Base-by-base conservation (phyloP, 148 eudicot genomes). In the Rhododendron ovatum region DNA sequence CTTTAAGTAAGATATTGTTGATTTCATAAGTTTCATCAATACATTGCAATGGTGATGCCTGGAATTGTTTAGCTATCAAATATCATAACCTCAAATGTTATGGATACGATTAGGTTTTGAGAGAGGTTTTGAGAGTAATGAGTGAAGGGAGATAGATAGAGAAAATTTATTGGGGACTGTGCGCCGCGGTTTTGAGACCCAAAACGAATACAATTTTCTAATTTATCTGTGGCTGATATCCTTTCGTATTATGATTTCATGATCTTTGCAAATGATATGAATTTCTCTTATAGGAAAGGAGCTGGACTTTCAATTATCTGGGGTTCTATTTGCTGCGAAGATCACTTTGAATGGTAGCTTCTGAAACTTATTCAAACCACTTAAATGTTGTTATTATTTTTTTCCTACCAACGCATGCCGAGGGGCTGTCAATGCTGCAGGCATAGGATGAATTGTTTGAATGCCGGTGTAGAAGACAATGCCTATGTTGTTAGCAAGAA, bases 301-400 rank as follows among this genome's bases (percentile, higher is more conserved):
- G 87, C 94, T 86, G 98, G 96, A 53, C 90, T 93, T 73, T 90
- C 97, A 37, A 89, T 94, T 9, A 92, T 95, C 82, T 85, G 93
- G 90, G 91, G 91, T 63, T 95, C 98, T 51, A 90, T 95, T 33
- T 94, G 98, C 90, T 95, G 98, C 28, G 98, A 95, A 86, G 98
- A 95, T 88, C 98, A 95, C 91, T 95, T 95, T 86, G 94, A 91
- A 84, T 95, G 98, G 98, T 93, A 35, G 84, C 88, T 86, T 67
- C 30, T 82, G 33, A 41, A 83, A 82, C 43, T 84, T 30, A 22
- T 4, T 84, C 57, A n/a, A 65, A 8, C 67, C 47, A 63, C 39
- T 69, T 61, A 4, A 57, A 53, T 48, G 51, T 0, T 47, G 0
- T 48, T 50, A 0, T 50, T 50, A 69, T 50, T 30, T 84, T 86